Percentiles rank a stretch among this genome's conserved stretches.
Evolutionary conservation across 2,329 filamentous ascomycete genomes (phyloP).

Genomic region (Phoma sp.): DNA sequence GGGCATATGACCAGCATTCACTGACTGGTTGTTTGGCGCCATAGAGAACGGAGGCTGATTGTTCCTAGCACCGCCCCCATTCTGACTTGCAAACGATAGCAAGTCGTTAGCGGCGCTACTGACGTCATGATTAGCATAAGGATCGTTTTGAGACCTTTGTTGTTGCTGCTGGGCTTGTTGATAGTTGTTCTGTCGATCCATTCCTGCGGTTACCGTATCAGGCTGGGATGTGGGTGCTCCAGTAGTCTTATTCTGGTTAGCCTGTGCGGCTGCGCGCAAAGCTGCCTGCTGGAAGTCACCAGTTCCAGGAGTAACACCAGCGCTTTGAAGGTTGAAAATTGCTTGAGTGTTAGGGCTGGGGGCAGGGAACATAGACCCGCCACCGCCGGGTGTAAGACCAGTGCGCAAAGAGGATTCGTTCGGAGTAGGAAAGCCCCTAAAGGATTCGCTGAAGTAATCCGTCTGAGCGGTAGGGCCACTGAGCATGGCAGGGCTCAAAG

Average conservation of each 20-base stretch:
- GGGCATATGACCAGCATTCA: constrained; percentile 55
- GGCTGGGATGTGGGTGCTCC: constrained; percentile 53
- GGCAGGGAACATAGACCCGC: constrained; percentile 95
- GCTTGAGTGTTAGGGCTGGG: constrained; percentile 87
- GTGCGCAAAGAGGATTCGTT: constrained; percentile 95
- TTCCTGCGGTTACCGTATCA: constrained; percentile 48
- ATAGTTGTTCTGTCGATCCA: constrained; percentile 63
- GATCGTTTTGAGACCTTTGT: constrained; percentile 58
- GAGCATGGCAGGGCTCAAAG: constrained; percentile 95
- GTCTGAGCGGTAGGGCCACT: constrained; percentile 73
- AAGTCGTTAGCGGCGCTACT: constrained; percentile 95
- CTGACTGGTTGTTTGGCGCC: constrained; percentile 46
- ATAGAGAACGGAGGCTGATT: constrained; percentile 59
- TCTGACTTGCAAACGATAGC: constrained; percentile 80
- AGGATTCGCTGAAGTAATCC: constrained; percentile 88
- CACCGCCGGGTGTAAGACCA: constrained; percentile 90
- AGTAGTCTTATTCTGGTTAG: constrained; percentile 51
- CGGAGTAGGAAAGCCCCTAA: constrained; percentile 88
- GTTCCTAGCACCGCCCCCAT: constrained; percentile 63
- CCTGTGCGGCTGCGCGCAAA: constrained; percentile 71
- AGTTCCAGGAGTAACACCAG: constrained; percentile 85
- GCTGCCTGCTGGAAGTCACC: constrained; percentile 95
- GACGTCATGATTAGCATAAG: constrained; percentile 84
- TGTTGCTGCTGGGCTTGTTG: constrained; percentile 50
- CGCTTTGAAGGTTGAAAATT: constrained; percentile 78